Percentiles rank a stretch among this genome's conserved stretches.
These are phyloP conservation scores for Coemansia sp. DNA, from an alignment of 192 early-diverging fungal genomes.

Conservation along the genomic window DNA sequence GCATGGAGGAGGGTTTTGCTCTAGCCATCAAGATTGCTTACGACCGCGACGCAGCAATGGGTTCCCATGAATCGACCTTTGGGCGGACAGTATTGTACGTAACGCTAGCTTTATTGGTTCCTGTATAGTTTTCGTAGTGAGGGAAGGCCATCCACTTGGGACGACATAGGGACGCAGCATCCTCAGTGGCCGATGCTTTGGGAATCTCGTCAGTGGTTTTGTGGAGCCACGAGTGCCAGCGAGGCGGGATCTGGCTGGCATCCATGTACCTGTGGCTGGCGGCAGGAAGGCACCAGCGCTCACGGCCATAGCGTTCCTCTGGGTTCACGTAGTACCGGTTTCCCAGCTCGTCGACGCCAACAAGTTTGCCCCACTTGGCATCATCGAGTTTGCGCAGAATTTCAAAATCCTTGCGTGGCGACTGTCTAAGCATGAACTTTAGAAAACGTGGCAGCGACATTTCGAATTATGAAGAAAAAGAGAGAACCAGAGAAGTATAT, in stretches of 20 bases:
- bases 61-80: slow-evolving; percentile 49
- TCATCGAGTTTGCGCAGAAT: slow-evolving; percentile 54
- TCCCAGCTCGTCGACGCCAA: slow-evolving; percentile 71
- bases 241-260: slow-evolving; percentile 67
- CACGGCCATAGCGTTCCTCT: slow-evolving; percentile 74
- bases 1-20: too few species aligned
- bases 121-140: slow-evolving; percentile 52
- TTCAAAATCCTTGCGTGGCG: slow-evolving; percentile 51
- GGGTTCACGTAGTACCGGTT: slow-evolving; percentile 77
- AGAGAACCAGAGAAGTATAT: not conserved
- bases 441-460: slow-evolving; percentile 52
- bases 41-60: slow-evolving; percentile 20
- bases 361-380: slow-evolving; percentile 66
- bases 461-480: not conserved
- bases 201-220: slow-evolving; percentile 49
- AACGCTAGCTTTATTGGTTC: slow-evolving; percentile 44
- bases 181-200: slow-evolving; percentile 22
- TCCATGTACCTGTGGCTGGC: slow-evolving; percentile 53
- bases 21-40: too few species aligned
- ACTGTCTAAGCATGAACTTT: slow-evolving; percentile 39
- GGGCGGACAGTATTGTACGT: slow-evolving; percentile 55
- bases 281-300: slow-evolving; percentile 74
- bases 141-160: slow-evolving; percentile 54
- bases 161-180: slow-evolving; percentile 24
- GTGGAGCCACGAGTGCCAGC: slow-evolving; percentile 65